Conservation (phyloP, 2,329 filamentous ascomycete genomes). For the Aspergillus fructus region DNA sequence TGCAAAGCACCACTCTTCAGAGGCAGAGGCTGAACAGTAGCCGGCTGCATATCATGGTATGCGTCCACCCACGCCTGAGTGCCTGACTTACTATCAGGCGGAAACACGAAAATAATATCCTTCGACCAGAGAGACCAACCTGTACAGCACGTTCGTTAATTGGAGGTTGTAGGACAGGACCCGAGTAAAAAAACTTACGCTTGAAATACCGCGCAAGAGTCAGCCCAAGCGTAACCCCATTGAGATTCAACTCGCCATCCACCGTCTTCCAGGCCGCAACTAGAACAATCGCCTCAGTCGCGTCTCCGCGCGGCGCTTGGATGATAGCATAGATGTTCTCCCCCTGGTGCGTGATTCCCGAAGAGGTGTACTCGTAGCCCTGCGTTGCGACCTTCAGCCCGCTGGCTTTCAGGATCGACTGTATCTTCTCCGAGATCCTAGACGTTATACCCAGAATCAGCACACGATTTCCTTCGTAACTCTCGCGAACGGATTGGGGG, state of each 20-base stretch:
- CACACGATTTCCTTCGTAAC: not conserved
- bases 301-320: slow-evolving; percentile 90
- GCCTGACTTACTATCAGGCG: slow-evolving; percentile 83
- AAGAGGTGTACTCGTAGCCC: slow-evolving; percentile 79
- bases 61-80: slow-evolving; percentile 97
- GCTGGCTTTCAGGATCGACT: slow-evolving; percentile 70
- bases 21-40: slow-evolving; percentile 70
- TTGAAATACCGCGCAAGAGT: slow-evolving; percentile 94
- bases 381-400: slow-evolving; percentile 87
- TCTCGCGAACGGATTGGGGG: not conserved
- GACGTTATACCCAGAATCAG: slow-evolving; percentile 13
- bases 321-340: slow-evolving; percentile 94
- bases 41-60: slow-evolving; percentile 84
- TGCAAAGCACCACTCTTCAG: slow-evolving; percentile 93
- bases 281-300: slow-evolving; percentile 93
- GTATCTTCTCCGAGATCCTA: slow-evolving; percentile 67
- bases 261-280: slow-evolving; percentile 86
- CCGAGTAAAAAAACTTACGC: slow-evolving; percentile 46
- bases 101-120: slow-evolving; percentile 89
- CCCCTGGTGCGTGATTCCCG: slow-evolving; percentile 70
- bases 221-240: slow-evolving; percentile 81
- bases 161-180: not conserved
- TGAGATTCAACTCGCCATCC: slow-evolving; percentile 74
- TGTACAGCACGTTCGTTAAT: slow-evolving; percentile 30
- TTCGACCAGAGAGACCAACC: slow-evolving; percentile 98